phyloP scores from a whole-genome alignment of 2,329 filamentous ascomycete genomes.

The Xylaria sp. region DNA sequence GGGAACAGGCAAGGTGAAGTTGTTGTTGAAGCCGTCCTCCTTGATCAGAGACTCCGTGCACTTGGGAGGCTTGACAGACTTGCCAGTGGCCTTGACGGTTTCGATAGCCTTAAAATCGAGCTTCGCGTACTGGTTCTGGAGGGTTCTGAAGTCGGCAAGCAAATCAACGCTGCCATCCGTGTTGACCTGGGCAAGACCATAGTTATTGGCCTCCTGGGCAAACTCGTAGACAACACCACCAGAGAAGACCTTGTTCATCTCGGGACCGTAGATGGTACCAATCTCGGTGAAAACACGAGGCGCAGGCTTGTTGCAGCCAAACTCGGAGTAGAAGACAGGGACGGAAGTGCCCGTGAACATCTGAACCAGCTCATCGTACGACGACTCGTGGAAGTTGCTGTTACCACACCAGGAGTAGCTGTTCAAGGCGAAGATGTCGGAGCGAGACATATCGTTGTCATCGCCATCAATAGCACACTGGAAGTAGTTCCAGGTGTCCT shows the following conservation, averaged over 20 bases:
- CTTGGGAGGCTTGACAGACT: conserved; percentile 48
- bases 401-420: conserved; percentile 69
- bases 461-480: conserved; percentile 57
- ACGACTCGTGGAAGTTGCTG: conserved; percentile 56
- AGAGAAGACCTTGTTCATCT: conserved; percentile 65
- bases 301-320: conserved; percentile 67
- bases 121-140: conserved; percentile 68
- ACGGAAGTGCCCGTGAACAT: conserved; percentile 62
- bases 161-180: conserved; percentile 53
- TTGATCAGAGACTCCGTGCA: conserved; percentile 66
- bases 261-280: conserved; percentile 60
- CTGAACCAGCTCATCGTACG: conserved; percentile 57
- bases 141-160: conserved; percentile 63
- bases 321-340: conserved; percentile 78
- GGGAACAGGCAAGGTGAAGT: conserved; percentile 69
- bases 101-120: conserved; percentile 67
- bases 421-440: conserved; percentile 74
- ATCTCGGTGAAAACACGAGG: conserved; percentile 75
- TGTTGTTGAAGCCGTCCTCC: conserved; percentile 61
- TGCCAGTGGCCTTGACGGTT: conserved; percentile 52
- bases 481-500: conserved; percentile 72
- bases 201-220: conserved; percentile 63
- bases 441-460: conserved; percentile 54
- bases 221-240: conserved; percentile 81
- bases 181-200: conserved; percentile 59